These are phyloP conservation scores for Auxenochlorella pyrenoidosa DNA, from an alignment of 139 green algal species.

Conservation along the genomic window DNA sequence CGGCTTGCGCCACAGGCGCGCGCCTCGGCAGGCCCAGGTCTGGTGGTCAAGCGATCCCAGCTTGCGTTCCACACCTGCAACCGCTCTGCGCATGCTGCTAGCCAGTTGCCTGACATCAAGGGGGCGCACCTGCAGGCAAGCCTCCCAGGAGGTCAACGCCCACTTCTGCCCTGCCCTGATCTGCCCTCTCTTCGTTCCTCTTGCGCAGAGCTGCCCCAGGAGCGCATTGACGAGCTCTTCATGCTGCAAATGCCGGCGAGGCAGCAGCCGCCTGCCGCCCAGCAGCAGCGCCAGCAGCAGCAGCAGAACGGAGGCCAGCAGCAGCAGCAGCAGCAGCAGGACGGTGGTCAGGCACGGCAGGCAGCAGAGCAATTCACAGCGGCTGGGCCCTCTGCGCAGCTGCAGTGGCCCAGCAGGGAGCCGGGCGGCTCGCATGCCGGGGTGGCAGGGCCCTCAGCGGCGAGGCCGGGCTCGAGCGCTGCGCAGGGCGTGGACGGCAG, in stretches of 20 bases:
- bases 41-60: too few relatives aligned
- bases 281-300: slow-evolving; percentile 2
- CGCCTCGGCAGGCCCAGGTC: too few relatives aligned
- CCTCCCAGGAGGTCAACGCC: too few relatives aligned
- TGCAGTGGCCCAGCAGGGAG: background rate
- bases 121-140: too few relatives aligned
- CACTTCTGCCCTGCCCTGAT: background rate
- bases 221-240: slow-evolving; percentile 54
- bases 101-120: too few relatives aligned
- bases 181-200: too few relatives aligned
- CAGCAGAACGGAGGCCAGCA: slow-evolving; percentile 2
- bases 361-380: background rate
- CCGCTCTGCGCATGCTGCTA: too few relatives aligned
- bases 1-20: too few relatives aligned
- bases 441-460: background rate
- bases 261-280: background rate
- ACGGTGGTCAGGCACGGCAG: background rate
- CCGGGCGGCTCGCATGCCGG: background rate
- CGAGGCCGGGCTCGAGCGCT: background rate
- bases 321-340: slow-evolving; percentile 4
- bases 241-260: slow-evolving; percentile 29
- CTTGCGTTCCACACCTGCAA: too few relatives aligned
- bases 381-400: background rate
- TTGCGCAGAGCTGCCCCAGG: slow-evolving; percentile 47
- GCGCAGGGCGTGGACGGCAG: background rate